A percentile compares a stretch with the other conserved stretches of the same genome.
Evolutionary conservation across 139 green algal genomes (phyloP).

Genomic region (Micractinium conductrix): DNA sequence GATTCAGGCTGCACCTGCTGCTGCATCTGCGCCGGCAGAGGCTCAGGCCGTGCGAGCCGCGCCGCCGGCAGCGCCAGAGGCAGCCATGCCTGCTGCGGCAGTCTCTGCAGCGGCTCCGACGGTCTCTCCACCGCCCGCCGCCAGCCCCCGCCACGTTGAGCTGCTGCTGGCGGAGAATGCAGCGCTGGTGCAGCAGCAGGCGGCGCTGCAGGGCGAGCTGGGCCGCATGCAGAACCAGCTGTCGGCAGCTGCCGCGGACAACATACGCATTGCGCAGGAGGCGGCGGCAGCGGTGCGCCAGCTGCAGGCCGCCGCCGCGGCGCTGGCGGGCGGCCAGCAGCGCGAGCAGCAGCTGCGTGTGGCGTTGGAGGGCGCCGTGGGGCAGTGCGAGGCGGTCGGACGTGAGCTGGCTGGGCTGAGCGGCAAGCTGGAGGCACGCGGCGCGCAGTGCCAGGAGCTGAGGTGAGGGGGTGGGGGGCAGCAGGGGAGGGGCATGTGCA

Average conservation of each 20-base stretch:
- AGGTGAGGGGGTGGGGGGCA: not conserved
- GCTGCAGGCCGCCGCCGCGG: conserved; percentile 14
- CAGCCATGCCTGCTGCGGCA: not conserved
- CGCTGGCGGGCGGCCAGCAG: not conserved
- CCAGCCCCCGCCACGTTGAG: not conserved
- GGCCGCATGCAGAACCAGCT: conserved; percentile 27
- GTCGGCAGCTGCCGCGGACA: conserved; percentile 21
- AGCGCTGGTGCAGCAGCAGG: conserved; percentile 9
- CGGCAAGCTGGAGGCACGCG: not conserved
- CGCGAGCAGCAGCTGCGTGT: conserved; percentile 11
- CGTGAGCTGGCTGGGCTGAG: conserved; percentile 26
- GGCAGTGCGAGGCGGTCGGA: conserved; percentile 33
- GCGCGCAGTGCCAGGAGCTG: conserved; percentile 18
- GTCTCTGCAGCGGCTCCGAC: too few relatives aligned
- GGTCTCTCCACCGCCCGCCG: not conserved
- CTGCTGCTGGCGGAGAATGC: conserved; percentile 12
- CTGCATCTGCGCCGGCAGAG: not conserved
- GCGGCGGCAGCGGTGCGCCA: conserved; percentile 10
- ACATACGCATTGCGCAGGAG: conserved; percentile 9
- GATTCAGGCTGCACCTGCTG: not conserved
- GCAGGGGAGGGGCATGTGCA: not conserved
- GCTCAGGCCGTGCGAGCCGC: not conserved
- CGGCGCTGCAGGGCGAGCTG: conserved; percentile 16
- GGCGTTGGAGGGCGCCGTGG: conserved; percentile 20
- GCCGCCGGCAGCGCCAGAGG: not conserved